These are phyloP conservation scores for Coccomyxa subellipsoidea DNA, from an alignment of 163 green algal species.

Conservation along the genomic window DNA sequence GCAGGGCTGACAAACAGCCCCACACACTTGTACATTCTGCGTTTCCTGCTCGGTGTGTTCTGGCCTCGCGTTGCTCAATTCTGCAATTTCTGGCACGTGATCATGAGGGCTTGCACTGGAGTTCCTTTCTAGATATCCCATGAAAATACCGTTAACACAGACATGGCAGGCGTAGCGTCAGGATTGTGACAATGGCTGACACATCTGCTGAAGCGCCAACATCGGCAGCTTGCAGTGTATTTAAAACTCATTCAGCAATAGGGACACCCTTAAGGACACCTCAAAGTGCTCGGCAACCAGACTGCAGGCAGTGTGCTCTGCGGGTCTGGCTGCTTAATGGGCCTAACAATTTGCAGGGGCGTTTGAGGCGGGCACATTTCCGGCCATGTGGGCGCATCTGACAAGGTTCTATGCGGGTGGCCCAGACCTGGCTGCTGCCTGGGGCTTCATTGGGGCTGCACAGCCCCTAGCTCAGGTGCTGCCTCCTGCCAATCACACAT, in stretches of 20 bases:
- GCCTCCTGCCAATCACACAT: neutral
- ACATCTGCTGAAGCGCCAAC: too few relatives aligned
- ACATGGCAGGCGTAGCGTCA: too few relatives aligned
- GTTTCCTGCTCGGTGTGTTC: constrained; percentile 39
- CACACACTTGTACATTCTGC: constrained; percentile 21
- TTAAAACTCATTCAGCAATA: too few relatives aligned
- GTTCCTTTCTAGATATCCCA: too few relatives aligned
- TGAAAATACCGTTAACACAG: too few relatives aligned
- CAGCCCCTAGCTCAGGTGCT: constrained; percentile 20
- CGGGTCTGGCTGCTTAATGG: neutral
- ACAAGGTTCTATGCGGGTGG: constrained; percentile 19
- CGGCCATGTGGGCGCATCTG: constrained; percentile 37
- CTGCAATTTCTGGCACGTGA: neutral
- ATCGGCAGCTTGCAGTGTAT: too few relatives aligned
- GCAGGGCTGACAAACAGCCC: constrained; percentile 10
- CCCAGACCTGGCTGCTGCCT: constrained; percentile 11
- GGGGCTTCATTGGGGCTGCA: constrained; percentile 18
- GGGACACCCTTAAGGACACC: too few relatives aligned
- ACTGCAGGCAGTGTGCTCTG: neutral
- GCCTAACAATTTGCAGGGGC: neutral
- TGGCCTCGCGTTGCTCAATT: neutral
- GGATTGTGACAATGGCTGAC: too few relatives aligned
- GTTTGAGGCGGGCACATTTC: neutral
- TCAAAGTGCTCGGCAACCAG: neutral
- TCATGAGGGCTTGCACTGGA: neutral